These are phyloP conservation scores for Brassica carinata DNA, from an alignment of 345 rosid species.

Conservation along the genomic window DNA sequence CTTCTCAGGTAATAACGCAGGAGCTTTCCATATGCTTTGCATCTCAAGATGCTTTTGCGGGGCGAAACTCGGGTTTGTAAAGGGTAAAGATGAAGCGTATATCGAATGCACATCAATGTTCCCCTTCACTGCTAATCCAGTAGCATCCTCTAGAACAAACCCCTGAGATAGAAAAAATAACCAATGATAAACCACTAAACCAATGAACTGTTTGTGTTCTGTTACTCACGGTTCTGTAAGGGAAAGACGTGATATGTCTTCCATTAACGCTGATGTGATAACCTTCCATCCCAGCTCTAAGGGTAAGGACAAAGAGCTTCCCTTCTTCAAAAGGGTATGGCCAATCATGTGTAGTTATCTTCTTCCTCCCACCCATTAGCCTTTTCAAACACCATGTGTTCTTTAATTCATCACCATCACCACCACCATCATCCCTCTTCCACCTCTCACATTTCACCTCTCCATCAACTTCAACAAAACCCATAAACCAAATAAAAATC, in stretches of 20 bases:
- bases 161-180: conserved; percentile 50
- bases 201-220: too few species aligned
- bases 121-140: conserved; percentile 76
- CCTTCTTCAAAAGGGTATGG: conserved; percentile 81
- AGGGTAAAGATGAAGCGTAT: conserved; percentile 85
- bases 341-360: conserved; percentile 72
- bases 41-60: conserved; percentile 79
- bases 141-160: conserved; percentile 94
- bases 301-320: conserved; percentile 81
- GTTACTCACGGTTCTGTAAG: conserved; percentile 82
- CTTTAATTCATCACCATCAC: conserved; percentile 59
- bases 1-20: conserved; percentile 53
- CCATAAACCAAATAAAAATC: too few species aligned
- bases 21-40: conserved; percentile 81
- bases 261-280: conserved; percentile 84
- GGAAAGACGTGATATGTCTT: conserved; percentile 88
- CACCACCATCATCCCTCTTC: conserved; percentile 46
- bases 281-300: conserved; percentile 94
- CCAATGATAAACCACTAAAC: not conserved
- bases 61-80: conserved; percentile 78
- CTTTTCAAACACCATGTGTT: conserved; percentile 88
- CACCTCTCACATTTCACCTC: conserved; percentile 91
- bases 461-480: conserved; percentile 63
- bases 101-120: conserved; percentile 80
- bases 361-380: conserved; percentile 69